Base-by-base conservation (phyloP, 2,329 filamentous ascomycete species). In the Trichoderma sp. region DNA sequence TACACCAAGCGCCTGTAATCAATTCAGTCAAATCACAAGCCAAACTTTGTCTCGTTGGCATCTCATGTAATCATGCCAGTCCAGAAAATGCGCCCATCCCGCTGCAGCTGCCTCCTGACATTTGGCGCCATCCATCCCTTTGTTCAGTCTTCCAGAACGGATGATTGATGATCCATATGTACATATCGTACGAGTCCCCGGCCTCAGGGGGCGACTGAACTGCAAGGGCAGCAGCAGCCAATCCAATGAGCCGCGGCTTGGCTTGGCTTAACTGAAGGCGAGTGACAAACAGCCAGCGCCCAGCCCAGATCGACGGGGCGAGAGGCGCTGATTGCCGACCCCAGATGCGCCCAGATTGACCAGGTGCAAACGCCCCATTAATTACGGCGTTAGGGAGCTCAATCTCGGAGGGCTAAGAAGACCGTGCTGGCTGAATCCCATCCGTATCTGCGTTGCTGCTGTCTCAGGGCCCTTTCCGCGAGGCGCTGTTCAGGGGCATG, bases 301-400 rank as follows among this genome's bases (percentile, higher is more conserved):
- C 55, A 58, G 39, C 57, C 58, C 58, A 70, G 68, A 70, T 70
- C 68, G 68, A 64, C 57, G 57, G 57, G 66, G 66, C 65, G 64
- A 53, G 28, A 23, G 5, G 57, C 13, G 39, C 36, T 69, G 67
- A 69, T 63, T 70, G 68, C 68, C 68, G 68, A 58, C 59, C 68
- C 68, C 68, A 64, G 68, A 70, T 70, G 59, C 39, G 59, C 23
- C 23, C 47, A 63, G 59, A 69, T 69, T 34, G 32, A 34, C 39
- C 57, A 53, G 67, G 59, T 32, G 43, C 17, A 7, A 43, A 23
- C 15, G 47, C 36, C 68, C 58, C 68, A 32, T 43, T 64, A 64
- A 64, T 70, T 57, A 70, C 68, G 68, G 68, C 43, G 43, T 57
- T 63, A 69, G 66, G 66, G 66, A 50, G 66, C 58, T 20, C 57